Percentiles rank a stretch among this genome's conserved stretches.
Evolutionary conservation across 2,329 filamentous ascomycete genomes (phyloP).

Genomic region (Phyllosticta capitalensis): DNA sequence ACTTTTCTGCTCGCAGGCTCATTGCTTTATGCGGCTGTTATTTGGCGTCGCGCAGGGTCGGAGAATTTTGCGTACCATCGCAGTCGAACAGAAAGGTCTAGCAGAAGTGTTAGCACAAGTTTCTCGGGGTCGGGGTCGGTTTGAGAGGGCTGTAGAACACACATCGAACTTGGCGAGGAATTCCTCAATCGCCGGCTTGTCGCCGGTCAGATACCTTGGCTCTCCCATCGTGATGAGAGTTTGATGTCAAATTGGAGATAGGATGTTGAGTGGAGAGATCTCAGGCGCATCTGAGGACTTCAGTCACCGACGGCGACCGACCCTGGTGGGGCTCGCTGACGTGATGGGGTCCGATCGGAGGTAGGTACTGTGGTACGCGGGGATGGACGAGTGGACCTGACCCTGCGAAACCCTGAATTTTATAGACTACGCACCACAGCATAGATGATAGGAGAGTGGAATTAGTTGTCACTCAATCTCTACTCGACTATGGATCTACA

Average conservation of each 20-base stretch:
- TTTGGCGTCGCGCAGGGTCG: not conserved
- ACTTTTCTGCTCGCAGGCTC: not conserved
- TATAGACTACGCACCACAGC: not conserved
- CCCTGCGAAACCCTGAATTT: not conserved
- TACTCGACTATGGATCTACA: not conserved
- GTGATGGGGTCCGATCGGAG: not conserved
- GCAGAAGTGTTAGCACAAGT: not conserved
- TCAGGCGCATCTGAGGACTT: slow-evolving; percentile 12
- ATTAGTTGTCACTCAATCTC: not conserved
- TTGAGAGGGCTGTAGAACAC: slow-evolving; percentile 32
- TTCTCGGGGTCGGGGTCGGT: slow-evolving; percentile 15
- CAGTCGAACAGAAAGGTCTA: slow-evolving; percentile 93
- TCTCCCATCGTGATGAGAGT: slow-evolving; percentile 18
- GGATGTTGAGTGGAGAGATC: not conserved
- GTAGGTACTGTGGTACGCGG: slow-evolving; percentile 11
- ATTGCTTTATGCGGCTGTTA: not conserved
- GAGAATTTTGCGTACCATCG: slow-evolving; percentile 57
- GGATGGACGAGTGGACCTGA: not conserved
- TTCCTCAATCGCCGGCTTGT: slow-evolving; percentile 63
- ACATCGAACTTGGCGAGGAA: slow-evolving; percentile 93
- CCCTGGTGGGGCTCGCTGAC: not conserved
- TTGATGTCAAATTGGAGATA: not conserved
- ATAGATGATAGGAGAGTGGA: not conserved
- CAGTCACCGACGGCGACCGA: not conserved
- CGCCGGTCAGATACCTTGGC: slow-evolving; percentile 63